Evolutionary conservation across 2,329 filamentous ascomycete species (phyloP).

Genomic region (Xylariales sp.): DNA sequence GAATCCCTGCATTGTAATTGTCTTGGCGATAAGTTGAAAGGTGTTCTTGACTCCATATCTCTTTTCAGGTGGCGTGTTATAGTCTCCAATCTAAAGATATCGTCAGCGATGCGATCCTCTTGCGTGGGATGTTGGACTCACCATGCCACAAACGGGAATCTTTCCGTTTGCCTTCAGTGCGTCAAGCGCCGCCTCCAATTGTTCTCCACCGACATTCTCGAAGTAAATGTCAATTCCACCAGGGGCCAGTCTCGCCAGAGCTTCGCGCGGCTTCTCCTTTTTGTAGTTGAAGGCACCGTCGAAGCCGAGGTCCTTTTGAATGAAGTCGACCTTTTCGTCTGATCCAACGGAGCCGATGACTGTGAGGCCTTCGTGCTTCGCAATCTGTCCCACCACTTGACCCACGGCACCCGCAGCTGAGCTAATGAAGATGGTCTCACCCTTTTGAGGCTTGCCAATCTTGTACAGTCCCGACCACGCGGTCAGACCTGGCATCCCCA

Average conservation of each 20-base stretch:
- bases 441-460: conserved; percentile 70
- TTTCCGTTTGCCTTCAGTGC: conserved; percentile 60
- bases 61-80: conserved; percentile 56
- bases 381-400: conserved; percentile 69
- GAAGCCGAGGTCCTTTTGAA: conserved; percentile 64
- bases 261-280: conserved; percentile 62
- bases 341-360: conserved; percentile 72
- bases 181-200: conserved; percentile 57
- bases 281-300: conserved; percentile 78
- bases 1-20: conserved; percentile 73
- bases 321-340: conserved; percentile 71
- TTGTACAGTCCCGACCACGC: conserved; percentile 71
- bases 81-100: conserved; percentile 73
- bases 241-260: conserved; percentile 62
- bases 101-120: too few species aligned
- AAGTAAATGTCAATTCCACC: conserved; percentile 77
- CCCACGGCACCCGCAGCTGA: conserved; percentile 72
- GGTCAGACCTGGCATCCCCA: conserved; percentile 75
- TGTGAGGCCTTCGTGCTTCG: conserved; percentile 68
- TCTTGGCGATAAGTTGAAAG: conserved; percentile 60
- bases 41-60: conserved; percentile 64
- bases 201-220: conserved; percentile 74
- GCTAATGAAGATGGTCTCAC: conserved; percentile 74
- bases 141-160: conserved; percentile 60
- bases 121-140: conserved; percentile 38